A percentile compares a stretch with the other conserved stretches of the same genome.
phyloP scores from a whole-genome alignment of 2,329 filamentous ascomycete species.

The Colletotrichum godetiae region DNA sequence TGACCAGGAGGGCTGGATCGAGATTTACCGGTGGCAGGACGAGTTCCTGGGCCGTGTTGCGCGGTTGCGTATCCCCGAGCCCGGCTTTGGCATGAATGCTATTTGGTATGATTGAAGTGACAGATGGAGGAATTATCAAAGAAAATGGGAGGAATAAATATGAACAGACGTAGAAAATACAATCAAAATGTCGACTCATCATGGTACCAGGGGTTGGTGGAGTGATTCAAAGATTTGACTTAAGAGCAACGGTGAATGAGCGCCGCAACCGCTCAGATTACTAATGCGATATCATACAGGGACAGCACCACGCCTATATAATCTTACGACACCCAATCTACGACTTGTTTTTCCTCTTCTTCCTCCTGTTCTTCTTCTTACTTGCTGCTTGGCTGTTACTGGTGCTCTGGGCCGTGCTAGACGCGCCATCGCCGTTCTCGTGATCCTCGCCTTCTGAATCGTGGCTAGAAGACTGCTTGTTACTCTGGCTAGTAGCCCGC shows the following conservation, averaged over 20 bases:
- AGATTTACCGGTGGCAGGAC: conserved; percentile 88
- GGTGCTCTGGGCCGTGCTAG: conserved; percentile 26
- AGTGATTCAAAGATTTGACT: no score
- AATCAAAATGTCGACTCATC: background rate
- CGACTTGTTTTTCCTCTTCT: conserved; percentile 50
- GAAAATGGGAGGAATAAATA: background rate
- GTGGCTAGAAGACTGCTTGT: conserved; percentile 4
- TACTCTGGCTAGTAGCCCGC: conserved; percentile 21
- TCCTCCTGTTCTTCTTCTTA: conserved; percentile 52
- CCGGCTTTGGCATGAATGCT: conserved; percentile 97
- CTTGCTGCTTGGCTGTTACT: conserved; percentile 34
- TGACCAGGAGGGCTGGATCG: conserved; percentile 87
- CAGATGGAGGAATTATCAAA: no score
- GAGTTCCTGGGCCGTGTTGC: conserved; percentile 85
- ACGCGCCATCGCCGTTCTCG: conserved; percentile 23
- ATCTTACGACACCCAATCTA: conserved; percentile 30
- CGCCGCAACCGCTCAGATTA: conserved; percentile 4
- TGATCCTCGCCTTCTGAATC: conserved; percentile 26
- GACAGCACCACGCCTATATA: background rate
- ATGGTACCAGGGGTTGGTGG: no score
- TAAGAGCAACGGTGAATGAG: background rate
- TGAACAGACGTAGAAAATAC: background rate
- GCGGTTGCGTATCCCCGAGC: conserved; percentile 80
- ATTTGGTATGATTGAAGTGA: conserved; percentile 80
- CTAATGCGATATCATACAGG: conserved; percentile 31